These are phyloP conservation scores for Aspergillus incahuasiensis DNA, from an alignment of 495 filamentous ascomycete genomes.

Conservation along the genomic window DNA sequence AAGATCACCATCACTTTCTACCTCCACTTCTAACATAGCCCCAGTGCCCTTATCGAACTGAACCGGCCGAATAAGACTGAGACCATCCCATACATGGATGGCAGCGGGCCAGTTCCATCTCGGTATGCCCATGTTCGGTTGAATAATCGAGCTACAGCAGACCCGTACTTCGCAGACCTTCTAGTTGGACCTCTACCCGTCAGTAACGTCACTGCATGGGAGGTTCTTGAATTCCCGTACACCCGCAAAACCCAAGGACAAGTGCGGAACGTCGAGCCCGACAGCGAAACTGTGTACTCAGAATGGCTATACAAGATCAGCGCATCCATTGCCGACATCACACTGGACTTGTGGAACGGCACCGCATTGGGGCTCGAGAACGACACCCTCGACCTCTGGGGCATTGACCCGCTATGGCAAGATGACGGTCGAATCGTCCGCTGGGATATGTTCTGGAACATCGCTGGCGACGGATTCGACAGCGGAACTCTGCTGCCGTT, in stretches of 20 bases:
- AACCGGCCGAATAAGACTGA: constrained; percentile 17
- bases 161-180: constrained; percentile 15
- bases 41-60: constrained; percentile 16
- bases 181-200: constrained; percentile 14
- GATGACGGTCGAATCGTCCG: constrained; percentile 15
- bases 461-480: constrained; percentile 10
- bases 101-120: not conserved
- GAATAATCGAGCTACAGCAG: constrained; percentile 13
- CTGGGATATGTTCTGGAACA: constrained; percentile 19
- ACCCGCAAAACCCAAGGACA: constrained; percentile 13
- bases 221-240: constrained; percentile 11
- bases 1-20: not conserved
- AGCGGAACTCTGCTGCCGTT: constrained; percentile 10
- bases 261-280: constrained; percentile 17
- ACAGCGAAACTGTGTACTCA: constrained; percentile 10
- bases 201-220: constrained; percentile 3
- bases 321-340: constrained; percentile 14
- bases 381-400: constrained; percentile 15
- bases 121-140: constrained; percentile 15
- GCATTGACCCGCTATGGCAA: constrained; percentile 17
- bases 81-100: constrained; percentile 8
- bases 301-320: constrained; percentile 18
- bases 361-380: constrained; percentile 16
- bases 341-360: constrained; percentile 13
- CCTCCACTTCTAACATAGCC: not conserved